Base-by-base conservation (phyloP, 371 early-diverging fungal species). In the Smittium mucronatum region DNA sequence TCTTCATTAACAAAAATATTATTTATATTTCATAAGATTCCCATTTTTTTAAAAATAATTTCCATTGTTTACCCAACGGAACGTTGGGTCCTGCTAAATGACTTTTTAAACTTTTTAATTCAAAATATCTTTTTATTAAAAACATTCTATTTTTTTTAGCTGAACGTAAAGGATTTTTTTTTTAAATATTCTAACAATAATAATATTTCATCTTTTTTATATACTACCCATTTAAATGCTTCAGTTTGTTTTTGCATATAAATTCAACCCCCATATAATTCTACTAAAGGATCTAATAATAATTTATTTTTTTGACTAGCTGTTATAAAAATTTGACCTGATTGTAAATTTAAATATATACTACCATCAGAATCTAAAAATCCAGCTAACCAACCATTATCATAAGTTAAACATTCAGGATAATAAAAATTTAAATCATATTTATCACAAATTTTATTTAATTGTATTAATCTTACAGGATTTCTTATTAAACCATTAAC, bases 321-420 rank as follows among this genome's bases (percentile, higher is more conserved):
- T 75, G 73, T 75, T 72, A 72, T 72, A 69, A 64, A 68, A 70
- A 78, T 34, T 72, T 64, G 66, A 79, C 63, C 47, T 47, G 47
- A 47, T 47, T 47, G 47, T 47, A 47, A 47, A 47, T 47, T 47
- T 47, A 47, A 66, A 72, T 58, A 75, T 72, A 77, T 78, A 75
- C 47, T 61, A 61, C 79, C 78, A 77, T 78, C 69, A 72, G 73
- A 73, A 77, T 77, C 79, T 74, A 77, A 69, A 77, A 77, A 78
- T 69, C 78, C 78, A 57, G 75, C 68, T 74, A 79, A 79, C 69
- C 78, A 78, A 68, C 78, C 75, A 78, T 74, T 70, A 76, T 72
- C n/a, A 75, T 70, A 75, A 31, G 36, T 67, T 70, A 78, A 71
- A 57, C 36, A 36, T 71, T n/a, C 15, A 16, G 78, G 78, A 63